Conservation (phyloP, 2,329 filamentous ascomycete species). For the Fusarium sp. region DNA sequence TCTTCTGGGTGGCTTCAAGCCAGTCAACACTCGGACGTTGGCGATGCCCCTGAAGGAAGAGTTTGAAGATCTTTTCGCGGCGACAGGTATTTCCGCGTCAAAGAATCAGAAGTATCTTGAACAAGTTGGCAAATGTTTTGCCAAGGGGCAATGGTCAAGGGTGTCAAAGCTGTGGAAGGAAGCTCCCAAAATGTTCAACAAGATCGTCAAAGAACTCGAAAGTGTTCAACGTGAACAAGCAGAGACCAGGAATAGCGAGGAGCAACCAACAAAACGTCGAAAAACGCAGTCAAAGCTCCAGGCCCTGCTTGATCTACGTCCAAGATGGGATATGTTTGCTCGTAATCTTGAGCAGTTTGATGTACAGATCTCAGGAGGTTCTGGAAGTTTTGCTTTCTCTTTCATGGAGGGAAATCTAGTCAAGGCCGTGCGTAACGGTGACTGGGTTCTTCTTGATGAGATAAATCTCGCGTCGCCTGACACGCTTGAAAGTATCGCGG, state of each 20-base stretch:
- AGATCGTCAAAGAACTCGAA: conserved; percentile 67
- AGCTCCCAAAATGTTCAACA: conserved; percentile 86
- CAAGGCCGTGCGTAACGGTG: conserved; percentile 92
- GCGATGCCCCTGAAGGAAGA: conserved; percentile 92
- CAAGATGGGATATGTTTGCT: conserved; percentile 84
- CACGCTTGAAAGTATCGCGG: conserved; percentile 91
- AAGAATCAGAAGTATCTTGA: conserved; percentile 90
- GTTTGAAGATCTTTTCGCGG: conserved; percentile 88
- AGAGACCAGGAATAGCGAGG: conserved; percentile 47
- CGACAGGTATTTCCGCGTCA: conserved; percentile 83
- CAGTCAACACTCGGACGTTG: conserved; percentile 87
- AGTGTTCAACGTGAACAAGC: conserved; percentile 54
- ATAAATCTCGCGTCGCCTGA: conserved; percentile 96
- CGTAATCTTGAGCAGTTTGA: conserved; percentile 80
- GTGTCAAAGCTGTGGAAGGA: conserved; percentile 88
- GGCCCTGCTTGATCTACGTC: conserved; percentile 64
- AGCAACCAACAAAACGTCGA: conserved; percentile 74
- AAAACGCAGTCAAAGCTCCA: conserved; percentile 75
- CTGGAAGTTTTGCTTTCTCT: conserved; percentile 86
- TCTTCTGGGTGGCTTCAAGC: conserved; percentile 94
- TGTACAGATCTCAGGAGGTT: conserved; percentile 76
- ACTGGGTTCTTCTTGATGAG: conserved; percentile 97
- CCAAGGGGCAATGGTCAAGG: conserved; percentile 86
- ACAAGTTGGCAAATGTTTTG: conserved; percentile 80
- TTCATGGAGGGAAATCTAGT: conserved; percentile 97